Evolutionary conservation across 2,329 filamentous ascomycete species (phyloP).

Genomic region (Endothia cerciana): DNA sequence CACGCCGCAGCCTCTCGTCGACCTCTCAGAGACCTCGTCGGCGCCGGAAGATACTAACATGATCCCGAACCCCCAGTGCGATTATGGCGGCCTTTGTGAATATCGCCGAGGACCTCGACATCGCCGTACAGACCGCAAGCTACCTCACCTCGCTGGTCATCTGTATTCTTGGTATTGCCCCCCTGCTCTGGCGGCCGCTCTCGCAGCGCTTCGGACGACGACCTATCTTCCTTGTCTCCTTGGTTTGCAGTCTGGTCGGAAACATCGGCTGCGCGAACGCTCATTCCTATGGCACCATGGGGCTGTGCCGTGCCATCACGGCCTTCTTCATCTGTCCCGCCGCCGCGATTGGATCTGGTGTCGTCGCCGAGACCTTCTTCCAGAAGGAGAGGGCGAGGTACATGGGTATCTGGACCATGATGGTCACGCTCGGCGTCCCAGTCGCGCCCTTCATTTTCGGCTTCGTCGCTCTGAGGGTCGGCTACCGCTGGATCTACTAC

Average conservation of each 20-base stretch:
- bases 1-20: not conserved
- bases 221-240: conserved; percentile 54
- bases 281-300: conserved; percentile 52
- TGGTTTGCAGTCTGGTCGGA: conserved; percentile 50
- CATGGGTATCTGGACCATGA: conserved; percentile 60
- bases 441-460: conserved; percentile 44
- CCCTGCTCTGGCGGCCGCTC: conserved; percentile 61
- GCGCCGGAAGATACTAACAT: conserved; percentile 33
- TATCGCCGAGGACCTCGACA: conserved; percentile 54
- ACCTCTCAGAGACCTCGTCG: not conserved
- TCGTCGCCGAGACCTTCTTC: conserved; percentile 63
- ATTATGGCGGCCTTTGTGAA: conserved; percentile 59
- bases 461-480: conserved; percentile 53
- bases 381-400: conserved; percentile 56
- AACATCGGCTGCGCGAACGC: conserved; percentile 59
- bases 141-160: conserved; percentile 62
- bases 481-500: conserved; percentile 64
- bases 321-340: conserved; percentile 61
- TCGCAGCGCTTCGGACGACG: conserved; percentile 57
- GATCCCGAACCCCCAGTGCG: conserved; percentile 30
- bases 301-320: conserved; percentile 54
- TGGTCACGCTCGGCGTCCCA: conserved; percentile 37
- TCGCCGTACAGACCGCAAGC: conserved; percentile 51
- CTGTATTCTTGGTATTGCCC: conserved; percentile 55
- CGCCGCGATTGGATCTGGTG: conserved; percentile 55